A percentile compares a stretch with the other conserved stretches of the same genome.
phyloP scores from a whole-genome alignment of 2,329 filamentous ascomycete genomes.

The Aureobasidium sp. region DNA sequence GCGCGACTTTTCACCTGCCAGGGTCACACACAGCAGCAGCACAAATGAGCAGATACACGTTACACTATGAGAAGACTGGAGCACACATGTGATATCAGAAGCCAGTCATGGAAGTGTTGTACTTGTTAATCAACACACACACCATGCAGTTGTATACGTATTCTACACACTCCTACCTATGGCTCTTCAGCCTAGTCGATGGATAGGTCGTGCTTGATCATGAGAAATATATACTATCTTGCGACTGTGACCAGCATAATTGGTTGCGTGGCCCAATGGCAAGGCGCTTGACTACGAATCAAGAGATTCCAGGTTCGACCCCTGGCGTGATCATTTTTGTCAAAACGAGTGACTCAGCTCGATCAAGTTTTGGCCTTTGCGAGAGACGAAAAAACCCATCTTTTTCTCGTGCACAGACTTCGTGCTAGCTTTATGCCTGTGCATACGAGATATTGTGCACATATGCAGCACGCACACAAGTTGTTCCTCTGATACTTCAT shows the following conservation, averaged over 20 bases:
- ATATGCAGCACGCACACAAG: background rate
- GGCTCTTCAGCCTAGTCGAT: no score
- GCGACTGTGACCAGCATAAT: background rate
- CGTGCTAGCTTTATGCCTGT: background rate
- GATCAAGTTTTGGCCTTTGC: background rate
- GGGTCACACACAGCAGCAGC: background rate
- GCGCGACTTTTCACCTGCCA: background rate
- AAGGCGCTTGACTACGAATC: conserved; percentile 51
- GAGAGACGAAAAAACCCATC: background rate
- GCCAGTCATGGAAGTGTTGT: no score
- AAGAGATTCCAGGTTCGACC: conserved; percentile 18
- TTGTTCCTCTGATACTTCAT: background rate
- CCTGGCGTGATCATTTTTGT: conserved; percentile 14
- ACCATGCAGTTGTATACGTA: no score
- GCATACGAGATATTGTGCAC: background rate
- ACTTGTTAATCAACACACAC: no score
- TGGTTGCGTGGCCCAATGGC: conserved; percentile 46
- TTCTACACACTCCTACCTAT: no score
- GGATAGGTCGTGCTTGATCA: no score
- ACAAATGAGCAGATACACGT: background rate
- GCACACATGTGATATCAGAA: no score
- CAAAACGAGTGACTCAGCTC: no score
- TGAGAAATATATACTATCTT: background rate
- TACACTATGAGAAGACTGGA: no score
- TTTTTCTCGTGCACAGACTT: background rate